A percentile compares a stretch with the other conserved stretches of the same genome.
Evolutionary conservation across 257 asterid species (phyloP).

Genomic region (Rhazya stricta): DNA sequence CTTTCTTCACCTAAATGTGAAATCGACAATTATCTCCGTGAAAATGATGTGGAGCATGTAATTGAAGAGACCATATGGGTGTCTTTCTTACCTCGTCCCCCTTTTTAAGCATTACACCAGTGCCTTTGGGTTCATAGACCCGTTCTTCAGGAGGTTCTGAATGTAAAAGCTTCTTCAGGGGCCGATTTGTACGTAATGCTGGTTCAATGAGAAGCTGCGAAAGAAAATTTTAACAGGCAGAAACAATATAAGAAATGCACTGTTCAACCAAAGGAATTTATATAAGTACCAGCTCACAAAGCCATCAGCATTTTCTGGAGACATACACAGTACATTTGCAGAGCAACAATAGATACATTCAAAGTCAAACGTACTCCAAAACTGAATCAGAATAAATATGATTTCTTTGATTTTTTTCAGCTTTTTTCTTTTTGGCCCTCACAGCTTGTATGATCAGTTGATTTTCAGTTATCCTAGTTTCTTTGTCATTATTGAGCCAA

Average conservation of each 20-base stretch:
- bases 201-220: conserved; percentile 83
- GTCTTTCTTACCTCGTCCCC: conserved; percentile 75
- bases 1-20: not conserved
- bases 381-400: not conserved
- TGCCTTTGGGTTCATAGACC: conserved; percentile 55
- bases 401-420: not conserved
- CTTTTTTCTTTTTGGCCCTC: not conserved
- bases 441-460: not conserved
- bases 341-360: not conserved
- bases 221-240: not conserved
- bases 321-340: not conserved
- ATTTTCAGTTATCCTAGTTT: too few species aligned
- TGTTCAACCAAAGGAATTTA: conserved; percentile 7
- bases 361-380: not conserved
- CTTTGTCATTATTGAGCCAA: not conserved
- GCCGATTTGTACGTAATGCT: conserved; percentile 62
- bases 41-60: not conserved
- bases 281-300: not conserved
- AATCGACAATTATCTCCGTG: not conserved
- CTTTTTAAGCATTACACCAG: conserved; percentile 63
- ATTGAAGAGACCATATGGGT: not conserved
- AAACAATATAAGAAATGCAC: conserved; percentile 6
- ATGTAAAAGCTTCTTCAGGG: conserved; percentile 57
- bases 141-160: conserved; percentile 63
- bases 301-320: not conserved